Conservation (phyloP, 2,329 filamentous ascomycete genomes). For the Exophiala aquamarina region DNA sequence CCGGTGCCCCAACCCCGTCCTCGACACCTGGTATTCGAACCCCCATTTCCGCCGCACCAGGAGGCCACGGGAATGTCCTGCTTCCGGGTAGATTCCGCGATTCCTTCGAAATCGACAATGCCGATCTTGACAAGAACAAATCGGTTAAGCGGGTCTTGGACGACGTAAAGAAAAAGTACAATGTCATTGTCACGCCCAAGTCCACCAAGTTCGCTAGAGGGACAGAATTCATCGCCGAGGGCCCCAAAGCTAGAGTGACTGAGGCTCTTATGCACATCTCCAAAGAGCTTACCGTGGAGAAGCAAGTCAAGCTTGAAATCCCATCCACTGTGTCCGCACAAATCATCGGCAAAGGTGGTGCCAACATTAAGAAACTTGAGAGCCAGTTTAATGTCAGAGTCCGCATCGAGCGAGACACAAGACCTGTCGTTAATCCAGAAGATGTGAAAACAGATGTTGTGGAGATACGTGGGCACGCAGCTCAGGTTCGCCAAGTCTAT, state of each 20-base stretch:
- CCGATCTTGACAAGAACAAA: slow-evolving; percentile 73
- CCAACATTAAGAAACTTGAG: slow-evolving; percentile 85
- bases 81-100: slow-evolving; percentile 82
- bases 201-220: slow-evolving; percentile 69
- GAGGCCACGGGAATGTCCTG: slow-evolving; percentile 31
- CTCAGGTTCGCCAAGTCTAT: slow-evolving; percentile 80
- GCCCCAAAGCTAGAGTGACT: slow-evolving; percentile 78
- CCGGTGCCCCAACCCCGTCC: slow-evolving; percentile 61
- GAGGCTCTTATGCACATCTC: slow-evolving; percentile 88
- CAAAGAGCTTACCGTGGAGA: slow-evolving; percentile 80
- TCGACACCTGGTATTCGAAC: slow-evolving; percentile 59
- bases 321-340: slow-evolving; percentile 80
- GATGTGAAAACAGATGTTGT: slow-evolving; percentile 80
- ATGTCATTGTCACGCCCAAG: slow-evolving; percentile 75
- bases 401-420: slow-evolving; percentile 69
- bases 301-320: slow-evolving; percentile 72
- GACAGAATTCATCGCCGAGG: slow-evolving; percentile 80
- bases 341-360: slow-evolving; percentile 90
- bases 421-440: slow-evolving; percentile 67
- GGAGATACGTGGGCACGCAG: slow-evolving; percentile 83
- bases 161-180: slow-evolving; percentile 89
- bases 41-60: slow-evolving; percentile 44
- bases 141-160: slow-evolving; percentile 84
- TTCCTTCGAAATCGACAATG: slow-evolving; percentile 69
- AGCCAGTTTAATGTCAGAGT: slow-evolving; percentile 88